These are phyloP conservation scores for Tylopilus sp. DNA, from an alignment of 1,284 basidiomycete genomes.

Conservation along the genomic window DNA sequence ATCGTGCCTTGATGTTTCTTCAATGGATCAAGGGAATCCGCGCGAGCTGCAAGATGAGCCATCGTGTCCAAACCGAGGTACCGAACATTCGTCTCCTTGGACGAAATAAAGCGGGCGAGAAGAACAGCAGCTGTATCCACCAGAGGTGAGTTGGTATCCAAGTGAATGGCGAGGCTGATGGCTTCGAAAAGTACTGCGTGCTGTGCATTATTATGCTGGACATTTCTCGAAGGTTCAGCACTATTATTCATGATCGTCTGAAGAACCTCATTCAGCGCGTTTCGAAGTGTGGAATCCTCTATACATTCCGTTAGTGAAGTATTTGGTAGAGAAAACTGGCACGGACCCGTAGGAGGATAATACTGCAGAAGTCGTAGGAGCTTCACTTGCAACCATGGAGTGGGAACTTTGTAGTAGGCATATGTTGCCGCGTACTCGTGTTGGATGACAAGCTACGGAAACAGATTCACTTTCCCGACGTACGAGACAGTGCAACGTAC, in stretches of 20 bases:
- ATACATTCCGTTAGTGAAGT: constrained; percentile 10
- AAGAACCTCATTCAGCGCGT: constrained; percentile 78
- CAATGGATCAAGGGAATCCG: constrained; percentile 85
- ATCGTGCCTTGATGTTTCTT: constrained; percentile 96
- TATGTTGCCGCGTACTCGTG: constrained; percentile 86
- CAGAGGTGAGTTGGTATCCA: constrained; percentile 87
- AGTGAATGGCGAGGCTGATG: constrained; percentile 93
- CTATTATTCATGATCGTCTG: constrained; percentile 91
- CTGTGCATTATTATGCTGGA: constrained; percentile 98
- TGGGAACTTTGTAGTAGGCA: constrained; percentile 95
- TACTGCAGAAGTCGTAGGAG: constrained; percentile 90
- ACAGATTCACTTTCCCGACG: constrained; percentile 14
- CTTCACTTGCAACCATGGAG: constrained; percentile 98
- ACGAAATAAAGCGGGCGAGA: constrained; percentile 92
- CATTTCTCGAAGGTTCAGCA: constrained; percentile 87
- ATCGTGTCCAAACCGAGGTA: constrained; percentile 98
- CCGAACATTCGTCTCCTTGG: constrained; percentile 97
- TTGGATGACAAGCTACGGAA: constrained; percentile 77
- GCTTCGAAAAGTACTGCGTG: constrained; percentile 98
- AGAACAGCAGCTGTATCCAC: constrained; percentile 89
- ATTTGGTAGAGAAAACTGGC: background rate
- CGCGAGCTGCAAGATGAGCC: constrained; percentile 94
- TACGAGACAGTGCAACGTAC: constrained; percentile 24
- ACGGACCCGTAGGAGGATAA: constrained; percentile 85
- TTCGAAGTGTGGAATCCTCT: constrained; percentile 82